Evolutionary conservation across 371 early-diverging fungal genomes (phyloP), one percentile per base, ranked within the genome.

Genomic region (Capniomyces stellatus): DNA sequence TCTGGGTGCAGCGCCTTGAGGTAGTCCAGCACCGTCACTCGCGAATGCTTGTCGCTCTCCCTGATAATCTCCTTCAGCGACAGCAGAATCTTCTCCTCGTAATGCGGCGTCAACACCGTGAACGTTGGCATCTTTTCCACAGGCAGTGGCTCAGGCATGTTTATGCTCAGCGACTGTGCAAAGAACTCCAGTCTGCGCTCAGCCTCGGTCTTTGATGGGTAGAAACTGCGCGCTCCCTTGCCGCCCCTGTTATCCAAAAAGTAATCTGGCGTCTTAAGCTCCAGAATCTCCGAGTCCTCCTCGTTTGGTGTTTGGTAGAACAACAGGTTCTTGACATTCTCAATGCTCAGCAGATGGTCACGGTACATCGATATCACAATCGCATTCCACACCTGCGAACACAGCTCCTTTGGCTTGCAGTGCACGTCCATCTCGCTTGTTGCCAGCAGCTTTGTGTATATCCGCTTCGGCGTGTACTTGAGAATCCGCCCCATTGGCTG

Each of bases 311-410:
- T 82, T 66, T 85, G 80, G 62, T 82, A 80, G 61, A 86, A 91
- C 1, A 89, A 64, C 57, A 89, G 68, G 50, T 78, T 72, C 51
- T 85, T 78, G 4, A 85, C 78, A 54, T 83, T 82, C 49, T 87
- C 84, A 10, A 79, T 76, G 0, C 87, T 82, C 28, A 91, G 66
- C 24, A 83, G 66, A 64, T 89, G 87, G 53, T 89, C 90, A 21
- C 83, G 74, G 57, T 83, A 89, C 87, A 91, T 84, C 29, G 85
- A 77, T 29, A 85, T 78, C 12, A 88, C 81, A 50, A 91, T 79
- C 0, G 88, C 82, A 58, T 91, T 89, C 90, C 90, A 91, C 27
- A 89, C 71, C 58, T 85, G 82, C 10, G 87, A 83, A 57, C 84
- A 82, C 2, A 86, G 64, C 3, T 77, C 74, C 62, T 83, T 86